Evolutionary conservation across 2,329 filamentous ascomycete genomes (phyloP), one percentile per base, ranked within the genome.

Genomic region (Fusarium falciforme): DNA sequence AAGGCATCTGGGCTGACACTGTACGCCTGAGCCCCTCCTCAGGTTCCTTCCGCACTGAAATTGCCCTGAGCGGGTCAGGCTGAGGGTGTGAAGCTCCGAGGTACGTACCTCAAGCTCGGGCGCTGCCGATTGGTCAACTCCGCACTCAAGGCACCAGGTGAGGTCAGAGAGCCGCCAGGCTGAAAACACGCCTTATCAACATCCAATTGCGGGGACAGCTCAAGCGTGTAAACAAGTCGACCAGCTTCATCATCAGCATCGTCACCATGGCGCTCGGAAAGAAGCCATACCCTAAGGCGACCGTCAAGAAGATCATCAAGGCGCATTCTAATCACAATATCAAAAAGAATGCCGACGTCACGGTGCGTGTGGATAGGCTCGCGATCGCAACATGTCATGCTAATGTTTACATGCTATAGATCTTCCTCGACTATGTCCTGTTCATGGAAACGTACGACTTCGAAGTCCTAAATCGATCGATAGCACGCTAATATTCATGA

Each of bases 301-400:
- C 94, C 0, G 87, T 98, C 77, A 96, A 95, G 83, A 95, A 95
- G 83, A 96, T 97, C 69, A 88, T 97, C 79, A 98, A 97, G 84
- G 94, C 94, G 20, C 94, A 97, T 82, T 93, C 94, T 10, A 93
- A 93, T 72, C 91, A 92, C 80, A 93, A 89, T 73, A 83, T 97
- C 72, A 94, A 92, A 85, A 96, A 94, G 83, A 95, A 96, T 82
- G 93, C 92, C 33, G 95, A 98, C 83, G 91, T 97, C 67, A 87
- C 96, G 84, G 94, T 97, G 84, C 69, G 89, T 60, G 35, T 52
- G 66, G 27, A 31, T 69, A 52, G 16, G 16, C 36, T 36, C 63
- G 68, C 74, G 66, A 74, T 70, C 66, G 64, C 66, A 47, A 60
- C 42, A 22, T 33, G 33, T 29, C 36, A 57, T 60, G 57, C 79